Conservation (phyloP, 768 basidiomycete genomes). For the Boletus sp. region DNA sequence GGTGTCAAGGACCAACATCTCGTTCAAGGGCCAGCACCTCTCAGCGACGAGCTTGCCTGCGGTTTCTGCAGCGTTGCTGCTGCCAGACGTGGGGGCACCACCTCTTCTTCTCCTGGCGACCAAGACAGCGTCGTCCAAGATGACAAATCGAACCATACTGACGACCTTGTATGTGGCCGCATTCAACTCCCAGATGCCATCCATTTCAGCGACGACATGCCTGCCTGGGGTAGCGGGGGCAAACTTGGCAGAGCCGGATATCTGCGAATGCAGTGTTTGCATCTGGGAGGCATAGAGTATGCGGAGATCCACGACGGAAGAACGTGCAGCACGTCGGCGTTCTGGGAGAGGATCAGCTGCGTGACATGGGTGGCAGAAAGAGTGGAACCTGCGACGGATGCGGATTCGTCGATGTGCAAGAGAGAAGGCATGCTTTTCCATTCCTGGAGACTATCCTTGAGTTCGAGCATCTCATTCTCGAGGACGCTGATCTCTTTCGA, state of each 20-base stretch:
- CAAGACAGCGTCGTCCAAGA: constrained; percentile 88
- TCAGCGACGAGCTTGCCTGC: constrained; percentile 86
- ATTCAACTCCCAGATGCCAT: constrained; percentile 80
- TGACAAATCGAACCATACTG: constrained; percentile 83
- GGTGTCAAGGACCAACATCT: constrained; percentile 93
- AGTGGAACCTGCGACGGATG: constrained; percentile 52
- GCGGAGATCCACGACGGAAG: constrained; percentile 93
- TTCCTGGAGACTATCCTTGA: constrained; percentile 91
- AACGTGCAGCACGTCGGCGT: constrained; percentile 66
- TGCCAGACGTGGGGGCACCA: constrained; percentile 55
- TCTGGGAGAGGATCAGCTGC: constrained; percentile 31
- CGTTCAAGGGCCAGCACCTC: constrained; percentile 87
- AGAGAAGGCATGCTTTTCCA: constrained; percentile 96
- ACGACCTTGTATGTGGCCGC: constrained; percentile 94
- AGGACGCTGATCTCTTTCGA: constrained; percentile 96
- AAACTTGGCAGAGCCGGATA: constrained; percentile 95
- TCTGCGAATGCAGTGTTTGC: constrained; percentile 82
- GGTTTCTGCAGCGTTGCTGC: constrained; percentile 56
- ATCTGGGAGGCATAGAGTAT: constrained; percentile 94
- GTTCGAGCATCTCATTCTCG: constrained; percentile 96
- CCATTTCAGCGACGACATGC: constrained; percentile 86
- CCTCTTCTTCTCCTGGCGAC: constrained; percentile 77
- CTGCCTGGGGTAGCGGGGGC: constrained; percentile 88
- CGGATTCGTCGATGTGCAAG: constrained; percentile 84
- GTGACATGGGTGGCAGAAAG: constrained; percentile 26